phyloP scores from a whole-genome alignment of 441 rosid genomes.

The Populus hybrid region DNA sequence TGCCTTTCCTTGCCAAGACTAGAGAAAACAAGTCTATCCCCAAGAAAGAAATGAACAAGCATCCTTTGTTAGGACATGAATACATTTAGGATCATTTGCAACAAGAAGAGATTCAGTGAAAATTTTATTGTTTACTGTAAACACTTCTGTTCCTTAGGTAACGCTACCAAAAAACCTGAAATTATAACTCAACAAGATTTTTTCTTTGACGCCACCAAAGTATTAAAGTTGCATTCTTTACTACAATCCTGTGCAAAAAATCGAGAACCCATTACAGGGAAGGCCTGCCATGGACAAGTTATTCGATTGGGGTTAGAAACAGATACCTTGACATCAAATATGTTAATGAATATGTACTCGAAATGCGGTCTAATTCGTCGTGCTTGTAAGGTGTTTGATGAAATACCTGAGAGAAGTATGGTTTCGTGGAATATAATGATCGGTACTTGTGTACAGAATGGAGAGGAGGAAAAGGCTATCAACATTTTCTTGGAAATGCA shows the following conservation, averaged over 20 bases:
- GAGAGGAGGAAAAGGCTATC: conserved; percentile 43
- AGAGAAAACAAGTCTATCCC: neutral
- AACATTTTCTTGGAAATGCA: conserved; percentile 46
- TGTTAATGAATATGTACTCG: conserved; percentile 47
- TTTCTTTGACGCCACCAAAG: neutral
- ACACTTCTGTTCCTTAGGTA: neutral
- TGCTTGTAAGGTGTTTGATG: conserved; percentile 71
- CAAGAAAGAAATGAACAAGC: neutral
- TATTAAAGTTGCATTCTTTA: conserved; percentile 34
- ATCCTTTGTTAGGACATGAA: neutral
- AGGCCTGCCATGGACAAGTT: conserved; percentile 50
- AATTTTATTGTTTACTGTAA: neutral
- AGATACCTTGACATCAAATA: conserved; percentile 48
- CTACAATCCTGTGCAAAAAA: conserved; percentile 47
- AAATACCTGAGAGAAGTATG: conserved; percentile 55
- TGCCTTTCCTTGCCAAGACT: neutral
- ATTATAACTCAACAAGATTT: neutral
- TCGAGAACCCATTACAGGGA: conserved; percentile 31
- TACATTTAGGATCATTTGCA: neutral
- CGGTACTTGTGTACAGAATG: conserved; percentile 39
- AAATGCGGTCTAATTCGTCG: conserved; percentile 40
- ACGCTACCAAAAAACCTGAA: neutral
- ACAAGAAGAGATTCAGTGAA: neutral
- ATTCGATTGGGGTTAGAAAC: conserved; percentile 30
- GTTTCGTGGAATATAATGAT: conserved; percentile 84